A percentile compares a stretch with the other conserved stretches of the same genome.
phyloP scores from a whole-genome alignment of 2,329 filamentous ascomycete genomes.

The Cladosporium austrohemisphaericum region DNA sequence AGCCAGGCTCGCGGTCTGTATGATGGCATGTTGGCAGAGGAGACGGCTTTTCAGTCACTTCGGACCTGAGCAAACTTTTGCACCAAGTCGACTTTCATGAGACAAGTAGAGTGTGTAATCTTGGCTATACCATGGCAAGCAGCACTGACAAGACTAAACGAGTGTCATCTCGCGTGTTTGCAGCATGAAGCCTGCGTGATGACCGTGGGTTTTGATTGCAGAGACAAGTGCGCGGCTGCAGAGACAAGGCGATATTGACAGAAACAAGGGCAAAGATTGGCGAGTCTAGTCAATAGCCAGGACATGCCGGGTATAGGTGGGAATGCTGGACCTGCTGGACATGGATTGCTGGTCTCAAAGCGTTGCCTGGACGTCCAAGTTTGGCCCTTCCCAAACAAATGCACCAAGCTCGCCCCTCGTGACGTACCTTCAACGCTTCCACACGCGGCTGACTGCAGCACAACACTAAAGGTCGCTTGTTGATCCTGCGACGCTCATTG shows the following conservation, averaged over 20 bases:
- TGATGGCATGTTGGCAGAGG: too few relatives aligned
- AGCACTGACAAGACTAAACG: conserved; percentile 2
- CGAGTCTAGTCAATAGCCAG: conserved; percentile 4
- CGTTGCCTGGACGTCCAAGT: neutral
- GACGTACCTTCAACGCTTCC: neutral
- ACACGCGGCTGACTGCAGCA: neutral
- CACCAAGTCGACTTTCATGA: too few relatives aligned
- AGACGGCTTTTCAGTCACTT: too few relatives aligned
- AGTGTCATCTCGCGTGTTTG: neutral
- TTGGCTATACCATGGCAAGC: neutral
- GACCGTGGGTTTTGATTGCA: neutral
- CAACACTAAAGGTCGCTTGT: conserved; percentile 9
- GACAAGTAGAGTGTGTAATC: too few relatives aligned
- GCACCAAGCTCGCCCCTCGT: too few relatives aligned
- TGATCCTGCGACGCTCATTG: neutral
- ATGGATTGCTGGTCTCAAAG: conserved; percentile 1
- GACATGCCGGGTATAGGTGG: neutral
- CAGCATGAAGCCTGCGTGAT: neutral
- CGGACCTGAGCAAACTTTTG: too few relatives aligned
- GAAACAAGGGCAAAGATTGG: too few relatives aligned
- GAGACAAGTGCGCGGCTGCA: neutral
- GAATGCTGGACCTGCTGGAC: neutral
- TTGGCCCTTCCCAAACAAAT: too few relatives aligned
- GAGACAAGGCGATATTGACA: too few relatives aligned
- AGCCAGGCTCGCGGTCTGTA: too few relatives aligned